These are phyloP conservation scores for Corymbia maculata DNA, from an alignment of 345 rosid genomes.

Conservation along the genomic window DNA sequence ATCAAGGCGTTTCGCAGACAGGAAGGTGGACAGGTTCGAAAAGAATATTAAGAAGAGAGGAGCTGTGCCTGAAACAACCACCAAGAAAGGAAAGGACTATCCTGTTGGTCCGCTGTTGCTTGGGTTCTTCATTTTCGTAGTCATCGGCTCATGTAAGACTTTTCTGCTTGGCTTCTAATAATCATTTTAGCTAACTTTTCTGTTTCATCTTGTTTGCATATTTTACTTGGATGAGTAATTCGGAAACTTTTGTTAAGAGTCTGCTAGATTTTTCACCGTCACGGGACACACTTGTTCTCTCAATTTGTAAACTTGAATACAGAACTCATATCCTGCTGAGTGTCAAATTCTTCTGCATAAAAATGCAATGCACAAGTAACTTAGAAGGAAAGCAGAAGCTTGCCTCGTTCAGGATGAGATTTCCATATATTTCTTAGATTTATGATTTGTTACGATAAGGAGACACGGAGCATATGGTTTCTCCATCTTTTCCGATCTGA, in stretches of 20 bases:
- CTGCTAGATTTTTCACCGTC: not conserved
- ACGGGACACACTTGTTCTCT: not conserved
- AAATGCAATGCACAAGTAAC: not conserved
- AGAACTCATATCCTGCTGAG: not conserved
- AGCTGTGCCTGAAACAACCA: constrained; percentile 66
- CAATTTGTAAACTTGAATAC: not conserved
- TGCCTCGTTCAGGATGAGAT: not conserved
- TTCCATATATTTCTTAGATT: not conserved
- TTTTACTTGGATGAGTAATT: not conserved
- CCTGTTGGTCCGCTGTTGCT: constrained; percentile 85
- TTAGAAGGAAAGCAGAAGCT: not conserved
- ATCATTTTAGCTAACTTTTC: not conserved
- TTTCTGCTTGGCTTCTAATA: not conserved
- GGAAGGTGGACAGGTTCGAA: constrained; percentile 75
- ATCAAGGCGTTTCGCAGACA: constrained; percentile 77
- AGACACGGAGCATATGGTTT: not conserved
- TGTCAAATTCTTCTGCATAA: not conserved
- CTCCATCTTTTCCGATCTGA: not conserved
- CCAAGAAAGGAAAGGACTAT: constrained; percentile 81
- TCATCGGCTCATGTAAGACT: constrained; percentile 85
- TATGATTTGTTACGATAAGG: not conserved
- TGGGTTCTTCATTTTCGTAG: constrained; percentile 89
- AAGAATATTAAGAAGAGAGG: constrained; percentile 83
- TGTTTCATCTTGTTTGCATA: not conserved
- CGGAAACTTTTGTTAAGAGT: not conserved